phyloP scores from a whole-genome alignment of 768 basidiomycete species.

The Leucosporidium scottii region DNA sequence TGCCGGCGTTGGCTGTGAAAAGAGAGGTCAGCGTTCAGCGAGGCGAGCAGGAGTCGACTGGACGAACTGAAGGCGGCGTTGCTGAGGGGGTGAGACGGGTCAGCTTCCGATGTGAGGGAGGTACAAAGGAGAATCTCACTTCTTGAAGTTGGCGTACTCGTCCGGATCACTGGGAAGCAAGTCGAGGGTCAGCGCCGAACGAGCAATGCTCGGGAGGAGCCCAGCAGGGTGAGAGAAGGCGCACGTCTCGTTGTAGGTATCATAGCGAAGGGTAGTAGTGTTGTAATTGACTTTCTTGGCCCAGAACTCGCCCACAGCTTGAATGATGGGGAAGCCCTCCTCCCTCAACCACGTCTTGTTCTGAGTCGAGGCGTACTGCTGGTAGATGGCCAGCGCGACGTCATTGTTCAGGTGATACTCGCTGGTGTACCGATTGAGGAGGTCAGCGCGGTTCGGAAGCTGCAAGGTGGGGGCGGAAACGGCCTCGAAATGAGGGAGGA shows the following conservation, averaged over 20 bases:
- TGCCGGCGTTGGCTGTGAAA: conserved; percentile 18
- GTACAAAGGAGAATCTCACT: neutral
- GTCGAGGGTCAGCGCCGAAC: neutral
- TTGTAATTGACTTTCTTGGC: conserved; percentile 19
- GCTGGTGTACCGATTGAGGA: neutral
- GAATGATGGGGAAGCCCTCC: conserved; percentile 28
- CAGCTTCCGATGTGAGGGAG: neutral
- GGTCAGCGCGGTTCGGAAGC: too few species aligned
- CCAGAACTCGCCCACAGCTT: conserved; percentile 17
- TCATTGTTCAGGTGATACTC: conserved; percentile 29
- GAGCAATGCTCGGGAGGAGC: neutral
- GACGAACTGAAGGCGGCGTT: conserved; percentile 1
- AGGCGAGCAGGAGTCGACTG: neutral
- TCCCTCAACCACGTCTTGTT: conserved; percentile 27
- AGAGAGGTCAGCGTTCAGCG: neutral
- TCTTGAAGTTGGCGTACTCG: neutral
- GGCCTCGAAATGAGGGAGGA: neutral
- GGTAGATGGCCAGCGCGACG: conserved; percentile 16
- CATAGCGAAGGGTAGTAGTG: conserved; percentile 14
- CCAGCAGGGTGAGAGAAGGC: neutral
- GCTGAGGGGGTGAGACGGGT: neutral
- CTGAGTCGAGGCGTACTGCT: conserved; percentile 18
- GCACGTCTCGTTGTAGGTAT: conserved; percentile 20
- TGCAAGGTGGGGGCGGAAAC: too few species aligned
- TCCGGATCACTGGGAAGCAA: neutral